Evolutionary conservation across 306 rosid genomes (phyloP).

Genomic region (Inga oerstediana): DNA sequence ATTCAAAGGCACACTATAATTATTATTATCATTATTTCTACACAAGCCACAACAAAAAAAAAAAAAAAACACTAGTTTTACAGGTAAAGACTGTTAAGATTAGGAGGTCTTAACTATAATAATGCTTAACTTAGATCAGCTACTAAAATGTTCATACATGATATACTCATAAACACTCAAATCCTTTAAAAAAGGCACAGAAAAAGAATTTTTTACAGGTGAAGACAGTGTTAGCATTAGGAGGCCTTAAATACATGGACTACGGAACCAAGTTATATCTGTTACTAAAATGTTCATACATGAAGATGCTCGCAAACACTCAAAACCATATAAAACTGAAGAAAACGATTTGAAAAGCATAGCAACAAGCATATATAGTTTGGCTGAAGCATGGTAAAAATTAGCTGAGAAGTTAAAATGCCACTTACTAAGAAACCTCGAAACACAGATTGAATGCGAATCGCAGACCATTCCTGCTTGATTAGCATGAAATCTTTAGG

Average conservation of each 20-base stretch:
- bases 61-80: neutral
- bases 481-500: slow-evolving; percentile 65
- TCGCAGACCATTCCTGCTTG: slow-evolving; percentile 81
- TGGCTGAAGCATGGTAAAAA: slow-evolving; percentile 6
- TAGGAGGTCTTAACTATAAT: no score
- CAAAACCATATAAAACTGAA: neutral
- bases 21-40: neutral
- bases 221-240: neutral
- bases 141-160: no score
- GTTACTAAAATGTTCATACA: neutral
- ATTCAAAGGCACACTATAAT: neutral
- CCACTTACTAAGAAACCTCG: slow-evolving; percentile 71
- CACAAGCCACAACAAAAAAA: neutral
- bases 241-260: no score
- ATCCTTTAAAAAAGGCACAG: no score
- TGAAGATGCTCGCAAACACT: slow-evolving; percentile 4
- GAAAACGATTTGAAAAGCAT: slow-evolving; percentile 10
- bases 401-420: neutral
- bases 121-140: no score
- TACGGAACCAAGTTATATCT: neutral
- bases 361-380: slow-evolving; percentile 6
- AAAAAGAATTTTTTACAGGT: neutral
- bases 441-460: slow-evolving; percentile 77
- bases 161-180: no score
- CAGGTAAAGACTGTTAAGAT: no score